These are phyloP conservation scores for Exserohilum turcica DNA, from an alignment of 2,329 filamentous ascomycete species.

Conservation along the genomic window DNA sequence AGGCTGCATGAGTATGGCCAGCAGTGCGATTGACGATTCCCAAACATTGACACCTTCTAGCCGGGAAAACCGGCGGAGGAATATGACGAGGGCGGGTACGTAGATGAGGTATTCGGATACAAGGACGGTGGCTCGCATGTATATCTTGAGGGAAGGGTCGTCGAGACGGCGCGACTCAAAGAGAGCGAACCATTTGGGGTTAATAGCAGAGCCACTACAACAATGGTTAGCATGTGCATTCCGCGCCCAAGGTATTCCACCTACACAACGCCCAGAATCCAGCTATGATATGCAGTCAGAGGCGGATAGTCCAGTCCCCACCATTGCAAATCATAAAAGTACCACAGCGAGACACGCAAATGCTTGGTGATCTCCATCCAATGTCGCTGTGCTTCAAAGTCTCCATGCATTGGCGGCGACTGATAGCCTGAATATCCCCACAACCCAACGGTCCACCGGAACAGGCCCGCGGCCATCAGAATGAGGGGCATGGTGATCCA, in stretches of 20 bases:
- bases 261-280: constrained; percentile 83
- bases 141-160: constrained; percentile 81
- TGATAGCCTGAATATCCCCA: constrained; percentile 94
- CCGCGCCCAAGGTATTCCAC: constrained; percentile 25
- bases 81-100: constrained; percentile 82
- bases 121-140: constrained; percentile 92
- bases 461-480: constrained; percentile 87
- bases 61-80: constrained; percentile 79
- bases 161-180: constrained; percentile 81
- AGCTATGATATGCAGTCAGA: constrained; percentile 97
- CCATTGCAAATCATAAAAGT: constrained; percentile 94
- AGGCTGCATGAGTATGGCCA: constrained; percentile 91
- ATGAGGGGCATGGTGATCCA: constrained; percentile 90
- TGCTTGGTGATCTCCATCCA: constrained; percentile 98
- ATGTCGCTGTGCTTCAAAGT: constrained; percentile 96
- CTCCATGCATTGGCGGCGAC: constrained; percentile 88
- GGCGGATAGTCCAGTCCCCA: constrained; percentile 99
- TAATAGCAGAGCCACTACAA: constrained; percentile 70
- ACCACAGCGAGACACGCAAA: constrained; percentile 92
- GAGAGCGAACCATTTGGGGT: constrained; percentile 86
- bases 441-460: constrained; percentile 87
- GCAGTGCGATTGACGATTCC: constrained; percentile 82
- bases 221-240: constrained; percentile 5
- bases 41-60: constrained; percentile 78
- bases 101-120: constrained; percentile 90